Conservation (phyloP, 1,139 yeast species). For the Protomyces inundatus region DNA sequence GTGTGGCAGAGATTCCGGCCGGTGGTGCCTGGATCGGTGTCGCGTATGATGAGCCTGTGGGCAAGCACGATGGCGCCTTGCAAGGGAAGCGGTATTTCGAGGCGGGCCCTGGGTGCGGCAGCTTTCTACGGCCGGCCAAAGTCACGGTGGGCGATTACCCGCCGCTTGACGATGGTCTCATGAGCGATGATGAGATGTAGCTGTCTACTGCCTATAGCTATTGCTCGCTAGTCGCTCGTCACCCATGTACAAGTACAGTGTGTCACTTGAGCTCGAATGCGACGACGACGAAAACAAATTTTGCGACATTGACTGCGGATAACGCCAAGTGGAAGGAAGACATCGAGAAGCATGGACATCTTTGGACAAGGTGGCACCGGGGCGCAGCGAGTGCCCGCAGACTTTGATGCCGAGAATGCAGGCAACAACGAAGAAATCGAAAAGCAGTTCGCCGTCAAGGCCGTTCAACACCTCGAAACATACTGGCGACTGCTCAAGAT, state of each 20-base stretch:
- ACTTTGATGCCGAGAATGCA: slow-evolving; percentile 54
- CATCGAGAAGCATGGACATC: background rate
- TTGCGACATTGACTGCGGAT: too few relatives aligned
- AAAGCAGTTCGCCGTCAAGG: slow-evolving; percentile 77
- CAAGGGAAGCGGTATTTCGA: slow-evolving; percentile 60
- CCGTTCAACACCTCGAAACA: slow-evolving; percentile 90
- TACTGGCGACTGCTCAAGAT: slow-evolving; percentile 78
- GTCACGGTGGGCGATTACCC: slow-evolving; percentile 43
- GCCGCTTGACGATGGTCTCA: slow-evolving; percentile 32
- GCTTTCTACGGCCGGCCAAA: slow-evolving; percentile 41
- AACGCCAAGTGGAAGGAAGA: too few relatives aligned
- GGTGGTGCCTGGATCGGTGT: slow-evolving; percentile 65
- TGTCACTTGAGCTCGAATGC: too few relatives aligned
- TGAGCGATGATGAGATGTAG: slow-evolving; percentile 35
- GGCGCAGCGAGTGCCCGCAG: slow-evolving; percentile 21
- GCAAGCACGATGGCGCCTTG: slow-evolving; percentile 77
- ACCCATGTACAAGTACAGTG: too few relatives aligned
- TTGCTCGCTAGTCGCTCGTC: too few relatives aligned
- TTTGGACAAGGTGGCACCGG: background rate
- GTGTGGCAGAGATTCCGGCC: slow-evolving; percentile 49
- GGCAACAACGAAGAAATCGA: slow-evolving; percentile 51
- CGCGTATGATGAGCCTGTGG: slow-evolving; percentile 57
- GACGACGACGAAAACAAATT: too few relatives aligned
- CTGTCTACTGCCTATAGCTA: background rate
- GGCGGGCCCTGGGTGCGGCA: slow-evolving; percentile 49